These are phyloP conservation scores for Cochlearia excelsa DNA, from an alignment of 345 rosid species.

Conservation along the genomic window DNA sequence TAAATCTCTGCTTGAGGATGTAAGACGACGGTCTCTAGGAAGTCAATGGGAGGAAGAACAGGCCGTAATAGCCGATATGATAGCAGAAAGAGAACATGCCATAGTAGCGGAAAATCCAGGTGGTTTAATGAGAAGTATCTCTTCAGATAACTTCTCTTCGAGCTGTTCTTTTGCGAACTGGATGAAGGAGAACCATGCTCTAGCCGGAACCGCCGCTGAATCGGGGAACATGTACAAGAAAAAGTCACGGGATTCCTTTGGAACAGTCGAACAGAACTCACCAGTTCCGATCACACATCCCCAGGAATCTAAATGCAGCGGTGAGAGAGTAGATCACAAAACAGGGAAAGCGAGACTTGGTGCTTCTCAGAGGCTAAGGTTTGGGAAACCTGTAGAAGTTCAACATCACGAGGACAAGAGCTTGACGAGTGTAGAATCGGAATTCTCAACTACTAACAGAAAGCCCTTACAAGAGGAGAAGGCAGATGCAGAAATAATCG, in stretches of 20 bases:
- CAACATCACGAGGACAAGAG: background rate
- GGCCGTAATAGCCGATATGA: conserved; percentile 42
- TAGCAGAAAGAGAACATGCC: conserved; percentile 41
- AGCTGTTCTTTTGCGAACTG: background rate
- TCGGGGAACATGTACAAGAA: background rate
- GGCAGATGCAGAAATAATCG: background rate
- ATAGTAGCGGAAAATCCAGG: background rate
- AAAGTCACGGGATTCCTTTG: background rate
- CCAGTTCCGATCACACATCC: conserved; percentile 40
- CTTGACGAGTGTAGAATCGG: background rate
- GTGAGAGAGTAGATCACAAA: conserved; percentile 22
- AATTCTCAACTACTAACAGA: conserved; percentile 7
- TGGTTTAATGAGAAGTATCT: conserved; percentile 6
- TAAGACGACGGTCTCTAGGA: conserved; percentile 42
- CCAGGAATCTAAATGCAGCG: conserved; percentile 9
- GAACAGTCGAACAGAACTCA: conserved; percentile 8
- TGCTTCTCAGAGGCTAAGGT: conserved; percentile 33
- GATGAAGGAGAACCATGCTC: conserved; percentile 1
- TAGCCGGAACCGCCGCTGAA: conserved; percentile 8
- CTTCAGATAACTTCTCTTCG: conserved; percentile 25
- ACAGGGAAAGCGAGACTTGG: conserved; percentile 12
- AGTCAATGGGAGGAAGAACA: conserved; percentile 44
- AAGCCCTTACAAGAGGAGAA: background rate
- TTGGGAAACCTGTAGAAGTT: conserved; percentile 2
- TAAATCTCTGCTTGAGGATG: conserved; percentile 51